Evolutionary conservation across 2,329 filamentous ascomycete species (phyloP).

Genomic region (Phoma sp.): DNA sequence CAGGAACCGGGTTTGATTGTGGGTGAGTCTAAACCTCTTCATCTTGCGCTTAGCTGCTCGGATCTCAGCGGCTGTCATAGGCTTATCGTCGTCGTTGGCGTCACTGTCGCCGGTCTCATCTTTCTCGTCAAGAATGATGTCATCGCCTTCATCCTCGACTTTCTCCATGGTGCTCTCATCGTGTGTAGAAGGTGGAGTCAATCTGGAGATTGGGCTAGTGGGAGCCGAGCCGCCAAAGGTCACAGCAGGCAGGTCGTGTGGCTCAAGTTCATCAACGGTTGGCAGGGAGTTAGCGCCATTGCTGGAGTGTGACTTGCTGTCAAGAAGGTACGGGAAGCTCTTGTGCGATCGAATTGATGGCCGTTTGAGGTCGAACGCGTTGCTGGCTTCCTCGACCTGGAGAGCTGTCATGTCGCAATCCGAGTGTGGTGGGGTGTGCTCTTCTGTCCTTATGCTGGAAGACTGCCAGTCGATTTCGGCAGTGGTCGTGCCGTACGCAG

Average conservation of each 20-base stretch:
- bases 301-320: slow-evolving; percentile 42
- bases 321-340: slow-evolving; percentile 54
- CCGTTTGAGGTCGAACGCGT: slow-evolving; percentile 47
- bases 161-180: slow-evolving; percentile 46
- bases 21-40: slow-evolving; percentile 88
- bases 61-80: slow-evolving; percentile 58
- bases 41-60: slow-evolving; percentile 61
- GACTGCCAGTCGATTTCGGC: slow-evolving; percentile 55
- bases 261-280: slow-evolving; percentile 47
- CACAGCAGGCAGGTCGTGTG: slow-evolving; percentile 43
- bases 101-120: slow-evolving; percentile 41
- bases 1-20: slow-evolving; percentile 95
- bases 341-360: slow-evolving; percentile 54
- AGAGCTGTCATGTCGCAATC: slow-evolving; percentile 50
- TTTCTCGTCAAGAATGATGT: slow-evolving; percentile 51
- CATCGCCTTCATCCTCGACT: slow-evolving; percentile 49
- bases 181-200: slow-evolving; percentile 55
- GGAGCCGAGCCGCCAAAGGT: slow-evolving; percentile 54
- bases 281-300: slow-evolving; percentile 37
- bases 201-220: slow-evolving; percentile 54
- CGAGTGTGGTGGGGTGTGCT: slow-evolving; percentile 42
- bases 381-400: slow-evolving; percentile 45
- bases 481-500: slow-evolving; percentile 54
- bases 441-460: slow-evolving; percentile 30
- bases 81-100: slow-evolving; percentile 42